Evolutionary conservation across 1,139 yeast genomes (phyloP), one percentile per base, ranked within the genome.

Genomic region (Candida tetrigidarum): DNA sequence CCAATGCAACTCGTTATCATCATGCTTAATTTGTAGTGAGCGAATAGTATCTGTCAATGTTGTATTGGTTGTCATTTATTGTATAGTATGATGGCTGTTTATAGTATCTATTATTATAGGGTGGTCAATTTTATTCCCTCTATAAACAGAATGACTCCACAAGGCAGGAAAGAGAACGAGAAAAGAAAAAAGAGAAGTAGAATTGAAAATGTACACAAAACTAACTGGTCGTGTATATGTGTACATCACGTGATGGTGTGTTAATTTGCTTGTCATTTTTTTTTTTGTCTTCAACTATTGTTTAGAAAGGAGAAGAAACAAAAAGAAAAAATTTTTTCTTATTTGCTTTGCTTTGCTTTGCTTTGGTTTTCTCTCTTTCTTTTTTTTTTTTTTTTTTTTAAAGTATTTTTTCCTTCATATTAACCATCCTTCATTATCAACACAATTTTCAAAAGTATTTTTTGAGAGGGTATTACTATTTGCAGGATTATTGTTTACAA

Each of bases 1-100:
- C 80, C 79, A 74, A 46, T 72, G 76, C 25, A 73, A 63, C 51
- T 74, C 78, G 11, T 51, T 51, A 42, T 67, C 69, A n/a, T 65
- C 61, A 16, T 55, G 55, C 1, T 43, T 50, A 1, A 37, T 23
- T 48, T 69, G 74, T 22, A 64, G 39, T 25, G 39, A 22, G 20
- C 15, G 10, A 15, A 41, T 23, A 11, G 23, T 26, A 6, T 34
- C 18, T 2, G 6, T 19, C 12, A 41, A 37, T 19, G 23, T 9
- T 28, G 12, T 15, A 10, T 28, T 20, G 12, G 40, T 18, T n/a
- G 40, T 37, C 40, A 37, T 37, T 25, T 26, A 11, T 34, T 15
- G 18, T 5, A 4, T 6, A 3, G 27, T 15, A 11, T 16, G 27
- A 22, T 23, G n/a, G n/a, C n/a, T n/a, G n/a, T n/a, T n/a, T n/a